These are phyloP conservation scores for Nephromyces sp. DNA, from an alignment of 169 alveolate genomes.

Conservation along the genomic window DNA sequence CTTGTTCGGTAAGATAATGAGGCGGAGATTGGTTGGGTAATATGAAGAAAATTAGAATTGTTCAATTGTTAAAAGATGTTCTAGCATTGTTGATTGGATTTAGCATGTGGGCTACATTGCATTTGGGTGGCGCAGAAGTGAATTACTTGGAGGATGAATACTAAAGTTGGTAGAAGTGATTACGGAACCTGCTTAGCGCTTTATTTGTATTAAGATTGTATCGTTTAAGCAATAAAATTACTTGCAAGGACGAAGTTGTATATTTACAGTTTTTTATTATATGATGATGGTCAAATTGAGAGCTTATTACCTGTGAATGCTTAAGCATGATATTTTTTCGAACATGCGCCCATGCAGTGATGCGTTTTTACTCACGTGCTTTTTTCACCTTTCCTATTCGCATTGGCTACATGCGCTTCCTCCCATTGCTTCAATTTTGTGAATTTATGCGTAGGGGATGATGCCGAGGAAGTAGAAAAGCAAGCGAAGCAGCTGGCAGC, in stretches of 20 bases:
- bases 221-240: no score
- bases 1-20: not conserved
- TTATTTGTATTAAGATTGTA: no score
- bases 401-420: no score
- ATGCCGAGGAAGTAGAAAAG: conserved; percentile 8
- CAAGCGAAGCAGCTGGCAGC: conserved; percentile 19
- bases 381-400: not conserved
- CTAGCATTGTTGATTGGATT: not conserved
- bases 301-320: not conserved
- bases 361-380: not conserved
- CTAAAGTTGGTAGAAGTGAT: not conserved
- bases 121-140: not conserved
- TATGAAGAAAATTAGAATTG: not conserved
- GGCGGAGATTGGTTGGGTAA: not conserved
- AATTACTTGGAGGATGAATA: not conserved
- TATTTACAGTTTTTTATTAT: no score
- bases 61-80: not conserved
- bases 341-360: not conserved
- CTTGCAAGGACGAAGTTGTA: no score
- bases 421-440: no score
- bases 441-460: conserved; percentile 39
- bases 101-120: not conserved
- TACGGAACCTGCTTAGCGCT: no score
- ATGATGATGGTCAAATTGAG: not conserved
- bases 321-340: not conserved